Percentiles rank a stretch among this genome's conserved stretches.
These are phyloP conservation scores for Hypoxylon sp. DNA, from an alignment of 2,329 filamentous ascomycete species.

Conservation along the genomic window DNA sequence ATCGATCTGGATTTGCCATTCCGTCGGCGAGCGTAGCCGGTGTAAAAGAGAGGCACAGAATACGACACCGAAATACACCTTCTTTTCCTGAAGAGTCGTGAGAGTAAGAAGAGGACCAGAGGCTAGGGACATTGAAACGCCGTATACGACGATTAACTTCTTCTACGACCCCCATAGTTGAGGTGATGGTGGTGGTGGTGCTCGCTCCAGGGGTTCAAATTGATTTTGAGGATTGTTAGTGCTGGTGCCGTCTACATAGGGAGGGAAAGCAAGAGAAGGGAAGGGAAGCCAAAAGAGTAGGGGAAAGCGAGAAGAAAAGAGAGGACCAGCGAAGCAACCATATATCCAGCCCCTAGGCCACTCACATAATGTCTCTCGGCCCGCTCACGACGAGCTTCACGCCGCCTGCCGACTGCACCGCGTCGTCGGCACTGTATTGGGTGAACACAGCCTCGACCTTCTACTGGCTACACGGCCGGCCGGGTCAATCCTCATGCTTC, in stretches of 20 bases:
- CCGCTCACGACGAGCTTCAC: constrained; percentile 39
- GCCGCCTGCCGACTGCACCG: constrained; percentile 33
- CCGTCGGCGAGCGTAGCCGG: constrained; percentile 4
- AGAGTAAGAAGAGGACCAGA: background rate
- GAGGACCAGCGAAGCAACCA: background rate
- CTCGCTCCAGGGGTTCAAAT: background rate
- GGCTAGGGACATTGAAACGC: background rate
- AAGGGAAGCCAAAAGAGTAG: background rate
- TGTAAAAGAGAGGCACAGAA: constrained; percentile 13
- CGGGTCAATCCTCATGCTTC: constrained; percentile 39
- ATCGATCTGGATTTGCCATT: constrained; percentile 3
- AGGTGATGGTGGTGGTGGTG: background rate
- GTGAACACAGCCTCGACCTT: constrained; percentile 36
- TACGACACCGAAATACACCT: background rate
- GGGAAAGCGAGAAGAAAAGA: background rate
- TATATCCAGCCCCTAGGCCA: background rate
- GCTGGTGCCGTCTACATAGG: background rate
- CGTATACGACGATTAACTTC: background rate
- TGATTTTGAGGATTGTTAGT: background rate
- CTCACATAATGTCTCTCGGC: constrained; percentile 33
- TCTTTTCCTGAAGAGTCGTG: background rate
- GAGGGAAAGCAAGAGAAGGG: background rate
- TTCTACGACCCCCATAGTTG: background rate
- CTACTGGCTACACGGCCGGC: constrained; percentile 39
- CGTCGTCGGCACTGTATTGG: constrained; percentile 39